Conservation (phyloP, 1,284 basidiomycete species). For the Cutaneotrichosporon sp. region DNA sequence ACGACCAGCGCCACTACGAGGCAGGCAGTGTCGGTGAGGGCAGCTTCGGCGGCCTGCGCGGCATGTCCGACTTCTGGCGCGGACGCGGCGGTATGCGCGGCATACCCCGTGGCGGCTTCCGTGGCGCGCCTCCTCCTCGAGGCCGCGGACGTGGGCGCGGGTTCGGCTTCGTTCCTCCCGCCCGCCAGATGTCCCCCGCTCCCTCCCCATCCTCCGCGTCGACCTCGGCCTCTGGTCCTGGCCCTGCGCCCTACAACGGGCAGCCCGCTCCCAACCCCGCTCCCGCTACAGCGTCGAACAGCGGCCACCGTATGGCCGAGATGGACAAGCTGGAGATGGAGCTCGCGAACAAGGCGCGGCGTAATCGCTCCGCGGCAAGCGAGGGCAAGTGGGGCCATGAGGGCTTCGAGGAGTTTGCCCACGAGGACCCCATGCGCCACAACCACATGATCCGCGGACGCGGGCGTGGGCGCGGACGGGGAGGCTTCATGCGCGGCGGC, state of each 20-base stretch:
- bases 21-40: slow-evolving; percentile 63
- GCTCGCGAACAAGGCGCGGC: slow-evolving; percentile 7
- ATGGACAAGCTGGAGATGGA: slow-evolving; percentile 42
- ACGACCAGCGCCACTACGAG: slow-evolving; percentile 68
- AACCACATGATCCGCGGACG: slow-evolving; percentile 19
- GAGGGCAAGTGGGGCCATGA: slow-evolving; percentile 46
- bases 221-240: neutral
- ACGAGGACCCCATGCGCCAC: slow-evolving; percentile 17
- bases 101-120: slow-evolving; percentile 27
- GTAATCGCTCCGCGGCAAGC: neutral
- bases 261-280: neutral
- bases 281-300: neutral
- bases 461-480: slow-evolving; percentile 15
- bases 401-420: slow-evolving; percentile 36
- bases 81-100: slow-evolving; percentile 60
- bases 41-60: slow-evolving; percentile 8
- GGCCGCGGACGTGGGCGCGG: slow-evolving; percentile 24
- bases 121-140: slow-evolving; percentile 22
- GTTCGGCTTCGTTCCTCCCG: slow-evolving; percentile 4
- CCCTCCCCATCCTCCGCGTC: slow-evolving; percentile 8
- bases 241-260: neutral
- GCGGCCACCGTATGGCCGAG: slow-evolving; percentile 21
- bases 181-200: slow-evolving; percentile 4
- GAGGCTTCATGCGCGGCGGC: slow-evolving; percentile 14
- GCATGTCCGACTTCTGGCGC: slow-evolving; percentile 66